Evolutionary conservation across 2,329 filamentous ascomycete species (phyloP).

Genomic region (Pseudocercospora fijiensis): DNA sequence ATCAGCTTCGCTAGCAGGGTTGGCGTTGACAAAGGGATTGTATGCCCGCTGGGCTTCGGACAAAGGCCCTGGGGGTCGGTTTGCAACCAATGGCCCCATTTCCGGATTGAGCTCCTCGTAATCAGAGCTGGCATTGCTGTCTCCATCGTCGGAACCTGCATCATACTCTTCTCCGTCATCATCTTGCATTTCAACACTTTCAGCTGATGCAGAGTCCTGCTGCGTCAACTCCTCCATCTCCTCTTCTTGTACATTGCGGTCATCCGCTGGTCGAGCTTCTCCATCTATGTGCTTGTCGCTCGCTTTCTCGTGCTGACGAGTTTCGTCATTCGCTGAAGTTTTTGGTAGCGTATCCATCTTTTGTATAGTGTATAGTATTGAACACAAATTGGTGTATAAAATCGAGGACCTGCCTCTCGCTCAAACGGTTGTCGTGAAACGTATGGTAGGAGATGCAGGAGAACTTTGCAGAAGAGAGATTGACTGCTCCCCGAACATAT

Average conservation of each 20-base stretch:
- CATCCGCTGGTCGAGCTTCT: not conserved
- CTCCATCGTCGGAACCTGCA: not conserved
- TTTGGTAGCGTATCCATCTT: not conserved
- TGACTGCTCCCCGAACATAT: not conserved
- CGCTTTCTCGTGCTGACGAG: not conserved
- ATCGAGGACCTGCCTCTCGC: conserved; percentile 5
- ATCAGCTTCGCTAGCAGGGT: not conserved
- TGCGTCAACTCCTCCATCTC: not conserved
- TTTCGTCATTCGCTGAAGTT: not conserved
- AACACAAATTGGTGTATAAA: not conserved
- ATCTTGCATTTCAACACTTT: not conserved
- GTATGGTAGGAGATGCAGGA: not conserved
- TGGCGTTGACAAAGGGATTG: not conserved
- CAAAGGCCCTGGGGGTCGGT: not conserved
- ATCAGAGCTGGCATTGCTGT: not conserved
- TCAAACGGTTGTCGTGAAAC: not conserved
- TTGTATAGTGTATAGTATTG: not conserved
- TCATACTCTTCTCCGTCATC: not conserved
- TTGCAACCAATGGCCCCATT: not conserved
- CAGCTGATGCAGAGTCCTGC: not conserved
- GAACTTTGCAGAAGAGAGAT: not conserved
- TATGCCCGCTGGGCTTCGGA: not conserved
- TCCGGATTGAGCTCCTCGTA: not conserved
- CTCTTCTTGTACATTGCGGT: not conserved
- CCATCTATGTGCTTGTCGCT: not conserved